Evolutionary conservation across 2,329 filamentous ascomycete genomes (phyloP).

Genomic region (Pseudopyricularia javanii): DNA sequence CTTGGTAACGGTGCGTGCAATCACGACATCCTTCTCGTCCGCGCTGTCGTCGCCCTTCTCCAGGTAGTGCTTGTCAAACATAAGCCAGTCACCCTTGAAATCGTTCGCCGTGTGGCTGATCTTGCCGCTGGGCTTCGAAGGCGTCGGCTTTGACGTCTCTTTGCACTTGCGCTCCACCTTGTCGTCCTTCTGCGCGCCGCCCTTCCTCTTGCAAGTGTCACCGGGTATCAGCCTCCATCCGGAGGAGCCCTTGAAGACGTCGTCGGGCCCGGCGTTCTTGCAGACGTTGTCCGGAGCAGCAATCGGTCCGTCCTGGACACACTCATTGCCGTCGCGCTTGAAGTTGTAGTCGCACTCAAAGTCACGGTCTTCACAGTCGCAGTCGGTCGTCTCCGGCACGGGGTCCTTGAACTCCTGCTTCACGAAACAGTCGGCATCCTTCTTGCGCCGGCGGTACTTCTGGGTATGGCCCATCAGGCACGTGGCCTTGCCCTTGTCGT

Average conservation of each 20-base stretch:
- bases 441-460: conserved; percentile 73
- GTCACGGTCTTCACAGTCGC: conserved; percentile 71
- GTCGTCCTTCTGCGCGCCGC: conserved; percentile 55
- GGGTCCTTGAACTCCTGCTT: conserved; percentile 76
- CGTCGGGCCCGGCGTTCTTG: conserved; percentile 47
- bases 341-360: conserved; percentile 98
- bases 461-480: conserved; percentile 97
- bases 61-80: conserved; percentile 57
- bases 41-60: conserved; percentile 57
- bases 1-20: conserved; percentile 33
- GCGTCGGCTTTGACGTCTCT: conserved; percentile 37
- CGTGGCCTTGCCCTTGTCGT: conserved; percentile 66
- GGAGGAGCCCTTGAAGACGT: conserved; percentile 72
- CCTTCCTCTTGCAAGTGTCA: conserved; percentile 53
- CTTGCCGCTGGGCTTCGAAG: conserved; percentile 50
- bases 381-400: conserved; percentile 55
- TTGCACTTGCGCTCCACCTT: conserved; percentile 66
- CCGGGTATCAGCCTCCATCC: conserved; percentile 89
- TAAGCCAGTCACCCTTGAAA: conserved; percentile 47
- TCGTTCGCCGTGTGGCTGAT: conserved; percentile 44
- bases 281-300: conserved; percentile 61
- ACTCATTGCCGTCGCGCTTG: conserved; percentile 54
- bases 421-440: conserved; percentile 79
- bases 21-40: conserved; percentile 51
- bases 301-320: conserved; percentile 51